Conservation (phyloP, 345 rosid species). For the Cardamine resedifolia region DNA sequence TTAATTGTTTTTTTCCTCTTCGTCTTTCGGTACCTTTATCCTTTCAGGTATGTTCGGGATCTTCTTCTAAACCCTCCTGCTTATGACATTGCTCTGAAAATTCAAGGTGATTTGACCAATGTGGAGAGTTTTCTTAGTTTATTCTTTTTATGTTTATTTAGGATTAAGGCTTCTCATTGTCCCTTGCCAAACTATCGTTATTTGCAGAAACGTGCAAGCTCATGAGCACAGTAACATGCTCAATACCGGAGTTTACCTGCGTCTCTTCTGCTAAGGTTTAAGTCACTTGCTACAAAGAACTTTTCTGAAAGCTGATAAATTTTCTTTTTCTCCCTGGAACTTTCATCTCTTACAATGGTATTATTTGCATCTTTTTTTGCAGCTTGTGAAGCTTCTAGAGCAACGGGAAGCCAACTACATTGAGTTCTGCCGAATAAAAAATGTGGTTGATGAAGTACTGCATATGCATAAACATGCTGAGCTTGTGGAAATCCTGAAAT, state of each 20-base stretch:
- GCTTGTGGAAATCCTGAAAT: conserved; percentile 65
- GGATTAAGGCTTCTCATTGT: conserved; percentile 8
- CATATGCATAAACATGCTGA: conserved; percentile 63
- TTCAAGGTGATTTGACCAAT: conserved; percentile 61
- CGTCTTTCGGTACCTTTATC: conserved; percentile 1
- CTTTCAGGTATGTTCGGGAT: conserved; percentile 79
- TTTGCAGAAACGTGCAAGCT: conserved; percentile 82
- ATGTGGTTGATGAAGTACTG: conserved; percentile 77
- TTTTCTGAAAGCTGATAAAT: too few relatives aligned
- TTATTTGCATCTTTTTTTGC: conserved; percentile 38
- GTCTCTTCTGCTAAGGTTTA: conserved; percentile 86
- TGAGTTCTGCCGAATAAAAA: conserved; percentile 86
- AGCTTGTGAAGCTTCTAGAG: conserved; percentile 98
- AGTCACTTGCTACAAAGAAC: conserved; percentile 26
- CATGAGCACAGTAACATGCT: conserved; percentile 72
- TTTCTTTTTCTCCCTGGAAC: too few relatives aligned
- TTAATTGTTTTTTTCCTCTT: background rate
- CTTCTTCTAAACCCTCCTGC: conserved; percentile 96
- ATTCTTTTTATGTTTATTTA: background rate
- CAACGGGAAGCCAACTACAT: conserved; percentile 90
- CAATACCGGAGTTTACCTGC: conserved; percentile 92
- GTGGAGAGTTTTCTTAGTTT: background rate
- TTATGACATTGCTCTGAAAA: conserved; percentile 77
- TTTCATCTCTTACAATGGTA: too few relatives aligned
- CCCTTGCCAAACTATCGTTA: background rate